Evolutionary conservation across 1,139 yeast species (phyloP).

Genomic region (Lodderomyces margitis): DNA sequence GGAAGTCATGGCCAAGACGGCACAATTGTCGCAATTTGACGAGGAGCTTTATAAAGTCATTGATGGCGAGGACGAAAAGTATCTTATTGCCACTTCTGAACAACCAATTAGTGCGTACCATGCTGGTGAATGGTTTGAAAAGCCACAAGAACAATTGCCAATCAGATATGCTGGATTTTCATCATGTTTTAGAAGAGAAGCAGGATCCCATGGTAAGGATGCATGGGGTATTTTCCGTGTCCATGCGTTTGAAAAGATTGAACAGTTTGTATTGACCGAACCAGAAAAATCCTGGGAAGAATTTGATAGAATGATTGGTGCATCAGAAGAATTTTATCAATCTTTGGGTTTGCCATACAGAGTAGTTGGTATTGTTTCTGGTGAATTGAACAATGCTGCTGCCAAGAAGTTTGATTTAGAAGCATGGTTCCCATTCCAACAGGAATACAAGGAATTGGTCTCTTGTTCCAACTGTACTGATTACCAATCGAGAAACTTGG

Average conservation of each 20-base stretch:
- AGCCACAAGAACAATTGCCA: slow-evolving; percentile 95
- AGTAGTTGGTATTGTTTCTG: slow-evolving; percentile 96
- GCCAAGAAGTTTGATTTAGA: slow-evolving; percentile 98
- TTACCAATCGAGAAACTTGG: slow-evolving; percentile 97
- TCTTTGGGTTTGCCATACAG: slow-evolving; percentile 92
- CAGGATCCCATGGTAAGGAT: slow-evolving; percentile 98
- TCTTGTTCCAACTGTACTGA: slow-evolving; percentile 99
- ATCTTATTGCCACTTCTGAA: slow-evolving; percentile 96
- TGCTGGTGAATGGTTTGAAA: slow-evolving; percentile 97
- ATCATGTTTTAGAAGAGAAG: slow-evolving; percentile 98
- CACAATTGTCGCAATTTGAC: slow-evolving; percentile 95
- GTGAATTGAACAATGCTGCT: slow-evolving; percentile 98
- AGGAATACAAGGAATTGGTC: slow-evolving; percentile 96
- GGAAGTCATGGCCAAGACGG: slow-evolving; percentile 99
- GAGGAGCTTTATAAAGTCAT: slow-evolving; percentile 95
- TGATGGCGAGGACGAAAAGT: slow-evolving; percentile 97
- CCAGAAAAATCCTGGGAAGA: slow-evolving; percentile 98
- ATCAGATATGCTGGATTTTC: slow-evolving; percentile 96
- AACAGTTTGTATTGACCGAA: slow-evolving; percentile 92
- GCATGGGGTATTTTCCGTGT: slow-evolving; percentile 99
- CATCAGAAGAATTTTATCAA: slow-evolving; percentile 91
- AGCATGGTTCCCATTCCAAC: slow-evolving; percentile 99
- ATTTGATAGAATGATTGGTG: slow-evolving; percentile 90
- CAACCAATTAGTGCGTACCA: slow-evolving; percentile 99
- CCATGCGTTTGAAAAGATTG: slow-evolving; percentile 97